A percentile compares a stretch with the other conserved stretches of the same genome.
Conservation (phyloP, 495 filamentous ascomycete species). For the Hapsidospora chrysogenum region DNA sequence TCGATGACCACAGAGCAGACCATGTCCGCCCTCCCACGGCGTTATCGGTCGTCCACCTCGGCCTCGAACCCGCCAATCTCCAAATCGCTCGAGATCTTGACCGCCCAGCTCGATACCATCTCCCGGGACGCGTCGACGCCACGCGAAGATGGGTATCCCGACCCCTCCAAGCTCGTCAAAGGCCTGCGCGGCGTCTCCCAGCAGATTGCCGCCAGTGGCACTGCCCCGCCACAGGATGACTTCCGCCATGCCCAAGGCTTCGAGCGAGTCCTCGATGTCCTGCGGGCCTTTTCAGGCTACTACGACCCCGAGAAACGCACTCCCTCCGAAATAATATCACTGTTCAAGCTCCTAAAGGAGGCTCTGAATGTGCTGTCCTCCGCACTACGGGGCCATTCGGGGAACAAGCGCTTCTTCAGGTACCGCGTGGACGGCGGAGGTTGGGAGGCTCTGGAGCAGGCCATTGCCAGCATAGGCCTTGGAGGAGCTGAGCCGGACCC, state of each 20-base stretch:
- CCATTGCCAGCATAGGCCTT: constrained; percentile 42
- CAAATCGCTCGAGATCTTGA: constrained; percentile 39
- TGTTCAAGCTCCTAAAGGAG: constrained; percentile 55
- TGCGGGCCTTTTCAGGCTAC: constrained; percentile 50
- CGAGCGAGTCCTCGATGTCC: constrained; percentile 47
- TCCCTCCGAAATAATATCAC: constrained; percentile 38
- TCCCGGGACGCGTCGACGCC: constrained; percentile 9
- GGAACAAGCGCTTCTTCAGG: constrained; percentile 76
- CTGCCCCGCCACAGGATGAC: constrained; percentile 44
- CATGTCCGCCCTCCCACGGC: constrained; percentile 32
- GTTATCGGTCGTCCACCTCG: constrained; percentile 46
- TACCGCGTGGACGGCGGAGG: constrained; percentile 57
- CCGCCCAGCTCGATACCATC: constrained; percentile 30
- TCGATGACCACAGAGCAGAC: no score
- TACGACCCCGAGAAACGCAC: constrained; percentile 48
- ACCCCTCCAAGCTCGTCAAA: constrained; percentile 20
- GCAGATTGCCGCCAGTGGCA: constrained; percentile 23
- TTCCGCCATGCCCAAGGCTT: constrained; percentile 78
- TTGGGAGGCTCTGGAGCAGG: constrained; percentile 57
- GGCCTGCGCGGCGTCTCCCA: constrained; percentile 26
- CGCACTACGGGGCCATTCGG: constrained; percentile 61
- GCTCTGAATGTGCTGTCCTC: constrained; percentile 57
- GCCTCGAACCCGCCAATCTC: constrained; percentile 33
- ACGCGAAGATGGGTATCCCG: constrained; percentile 18
- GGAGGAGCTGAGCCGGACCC: constrained; percentile 39